Evolutionary conservation across 2,329 filamentous ascomycete genomes (phyloP).

Genomic region (Blastomyces emzantsi): DNA sequence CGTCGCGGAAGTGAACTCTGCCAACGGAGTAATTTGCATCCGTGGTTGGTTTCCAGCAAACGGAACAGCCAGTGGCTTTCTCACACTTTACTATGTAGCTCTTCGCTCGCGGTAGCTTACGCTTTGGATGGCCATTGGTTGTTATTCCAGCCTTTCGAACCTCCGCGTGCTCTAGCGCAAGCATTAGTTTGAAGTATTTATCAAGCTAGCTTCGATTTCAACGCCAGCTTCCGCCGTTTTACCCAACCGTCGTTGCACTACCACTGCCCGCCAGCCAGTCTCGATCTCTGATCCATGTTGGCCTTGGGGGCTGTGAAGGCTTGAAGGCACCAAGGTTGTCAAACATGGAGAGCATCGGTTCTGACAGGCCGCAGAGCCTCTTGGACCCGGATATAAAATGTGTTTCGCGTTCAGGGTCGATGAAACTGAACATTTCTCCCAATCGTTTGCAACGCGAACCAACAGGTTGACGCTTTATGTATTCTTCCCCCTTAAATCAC

Average conservation of each 20-base stretch:
- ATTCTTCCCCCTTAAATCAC: too few relatives aligned
- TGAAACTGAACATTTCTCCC: not conserved
- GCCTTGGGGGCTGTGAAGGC: not conserved
- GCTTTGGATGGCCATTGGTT: too few relatives aligned
- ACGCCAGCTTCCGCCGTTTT: not conserved
- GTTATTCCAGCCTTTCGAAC: not conserved
- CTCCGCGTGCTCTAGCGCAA: not conserved
- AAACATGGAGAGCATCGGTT: not conserved
- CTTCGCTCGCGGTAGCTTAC: too few relatives aligned
- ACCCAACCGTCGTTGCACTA: not conserved
- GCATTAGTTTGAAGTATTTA: not conserved
- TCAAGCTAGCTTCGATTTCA: not conserved
- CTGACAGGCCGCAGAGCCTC: not conserved
- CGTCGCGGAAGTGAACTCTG: too few relatives aligned
- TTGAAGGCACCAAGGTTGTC: not conserved
- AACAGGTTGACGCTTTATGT: not conserved
- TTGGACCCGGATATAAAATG: not conserved
- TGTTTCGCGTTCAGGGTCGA: not conserved
- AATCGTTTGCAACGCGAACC: not conserved
- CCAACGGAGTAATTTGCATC: too few relatives aligned
- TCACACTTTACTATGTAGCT: too few relatives aligned
- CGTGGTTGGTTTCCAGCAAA: too few relatives aligned
- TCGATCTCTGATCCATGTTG: not conserved
- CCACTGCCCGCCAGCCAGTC: not conserved
- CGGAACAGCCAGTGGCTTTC: too few relatives aligned